phyloP scores from a whole-genome alignment of 2,329 filamentous ascomycete species.

The Cephalotrichum gorgonifer region DNA sequence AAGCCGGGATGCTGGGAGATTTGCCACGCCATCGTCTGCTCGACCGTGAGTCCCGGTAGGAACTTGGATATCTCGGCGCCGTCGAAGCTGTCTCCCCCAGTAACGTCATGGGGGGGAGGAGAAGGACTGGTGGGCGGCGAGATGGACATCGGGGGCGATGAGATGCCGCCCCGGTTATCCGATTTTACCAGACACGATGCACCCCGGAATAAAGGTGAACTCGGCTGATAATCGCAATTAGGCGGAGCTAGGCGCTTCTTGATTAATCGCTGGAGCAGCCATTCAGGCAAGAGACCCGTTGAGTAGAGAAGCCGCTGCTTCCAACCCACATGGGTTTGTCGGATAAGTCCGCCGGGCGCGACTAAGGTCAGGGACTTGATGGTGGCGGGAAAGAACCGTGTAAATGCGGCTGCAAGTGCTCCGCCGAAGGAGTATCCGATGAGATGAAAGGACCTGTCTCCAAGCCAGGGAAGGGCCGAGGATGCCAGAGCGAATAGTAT shows the following conservation, averaged over 20 bases:
- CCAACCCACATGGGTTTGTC: slow-evolving; percentile 49
- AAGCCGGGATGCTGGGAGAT: slow-evolving; percentile 56
- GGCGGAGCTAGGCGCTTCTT: slow-evolving; percentile 35
- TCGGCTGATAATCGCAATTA: too few species aligned
- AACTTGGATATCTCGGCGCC: slow-evolving; percentile 39
- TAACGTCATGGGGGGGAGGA: slow-evolving; percentile 25
- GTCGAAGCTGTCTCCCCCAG: slow-evolving; percentile 28
- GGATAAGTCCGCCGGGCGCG: slow-evolving; percentile 58
- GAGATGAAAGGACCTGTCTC: slow-evolving; percentile 51
- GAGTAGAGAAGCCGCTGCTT: slow-evolving; percentile 54
- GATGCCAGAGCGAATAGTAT: slow-evolving; percentile 57
- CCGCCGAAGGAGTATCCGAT: slow-evolving; percentile 76
- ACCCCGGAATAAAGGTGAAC: too few species aligned
- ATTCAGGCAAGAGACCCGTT: slow-evolving; percentile 47
- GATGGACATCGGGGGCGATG: too few species aligned
- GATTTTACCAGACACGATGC: too few species aligned
- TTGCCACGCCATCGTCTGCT: slow-evolving; percentile 60
- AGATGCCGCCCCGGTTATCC: too few species aligned
- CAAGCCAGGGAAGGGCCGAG: slow-evolving; percentile 46
- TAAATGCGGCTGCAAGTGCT: slow-evolving; percentile 60
- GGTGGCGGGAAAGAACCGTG: slow-evolving; percentile 55
- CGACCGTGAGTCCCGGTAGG: slow-evolving; percentile 44
- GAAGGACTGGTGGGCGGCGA: too few species aligned
- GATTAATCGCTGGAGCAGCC: slow-evolving; percentile 43
- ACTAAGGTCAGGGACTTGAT: slow-evolving; percentile 55